Percentiles rank a stretch among this genome's conserved stretches.
These are phyloP conservation scores for Ascochyta pisi DNA, from an alignment of 2,329 filamentous ascomycete genomes.

Conservation along the genomic window DNA sequence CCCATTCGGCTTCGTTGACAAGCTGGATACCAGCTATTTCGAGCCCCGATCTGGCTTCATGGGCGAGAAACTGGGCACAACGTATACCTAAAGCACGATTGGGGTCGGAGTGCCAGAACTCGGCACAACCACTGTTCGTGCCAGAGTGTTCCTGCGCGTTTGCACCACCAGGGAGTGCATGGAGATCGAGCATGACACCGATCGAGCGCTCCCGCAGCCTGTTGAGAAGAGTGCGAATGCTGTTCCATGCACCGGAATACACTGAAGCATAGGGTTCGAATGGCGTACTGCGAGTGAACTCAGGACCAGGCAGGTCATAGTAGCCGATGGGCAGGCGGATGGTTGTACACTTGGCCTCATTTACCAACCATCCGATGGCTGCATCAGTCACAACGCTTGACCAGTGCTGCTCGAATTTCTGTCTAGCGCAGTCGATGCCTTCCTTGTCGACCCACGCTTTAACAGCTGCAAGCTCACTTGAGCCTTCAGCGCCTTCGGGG, in stretches of 20 bases:
- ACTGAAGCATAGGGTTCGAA: constrained; percentile 59
- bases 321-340: constrained; percentile 68
- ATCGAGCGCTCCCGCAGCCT: constrained; percentile 58
- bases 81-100: constrained; percentile 57
- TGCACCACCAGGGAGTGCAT: constrained; percentile 65
- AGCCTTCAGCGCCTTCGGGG: constrained; percentile 49
- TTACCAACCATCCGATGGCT: constrained; percentile 61
- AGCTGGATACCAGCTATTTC: constrained; percentile 63
- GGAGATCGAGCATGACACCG: constrained; percentile 64
- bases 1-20: constrained; percentile 62
- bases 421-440: constrained; percentile 57
- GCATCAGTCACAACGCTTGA: constrained; percentile 56
- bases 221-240: constrained; percentile 56
- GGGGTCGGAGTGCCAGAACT: constrained; percentile 57
- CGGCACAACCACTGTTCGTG: constrained; percentile 59
- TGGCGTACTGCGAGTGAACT: constrained; percentile 59
- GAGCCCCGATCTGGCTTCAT: constrained; percentile 53
- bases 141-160: constrained; percentile 64
- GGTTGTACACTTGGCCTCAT: constrained; percentile 61
- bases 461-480: constrained; percentile 62
- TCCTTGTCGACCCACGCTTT: constrained; percentile 55
- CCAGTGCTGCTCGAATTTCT: constrained; percentile 64
- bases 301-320: constrained; percentile 60
- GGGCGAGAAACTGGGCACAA: constrained; percentile 59
- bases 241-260: constrained; percentile 62